phyloP scores from a whole-genome alignment of 768 basidiomycete species.

The Pseudohyphozyma bogoriensis region DNA sequence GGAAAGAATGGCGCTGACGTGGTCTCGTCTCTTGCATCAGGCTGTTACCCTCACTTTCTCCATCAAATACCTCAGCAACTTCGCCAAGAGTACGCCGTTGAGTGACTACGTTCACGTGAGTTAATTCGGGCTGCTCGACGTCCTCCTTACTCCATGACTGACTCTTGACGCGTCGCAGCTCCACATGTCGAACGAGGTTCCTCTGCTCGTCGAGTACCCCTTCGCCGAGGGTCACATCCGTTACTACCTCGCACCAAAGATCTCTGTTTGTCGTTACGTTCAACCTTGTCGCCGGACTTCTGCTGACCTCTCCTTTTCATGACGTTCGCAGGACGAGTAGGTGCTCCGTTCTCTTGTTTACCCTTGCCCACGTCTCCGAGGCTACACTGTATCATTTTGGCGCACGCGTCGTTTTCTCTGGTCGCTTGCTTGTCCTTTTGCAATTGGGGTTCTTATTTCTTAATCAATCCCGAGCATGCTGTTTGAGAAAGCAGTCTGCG shows the following conservation, averaged over 20 bases:
- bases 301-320: too few relatives aligned
- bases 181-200: constrained; percentile 86
- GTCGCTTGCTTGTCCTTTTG: too few relatives aligned
- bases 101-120: constrained; percentile 52
- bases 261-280: constrained; percentile 42
- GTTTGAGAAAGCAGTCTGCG: too few relatives aligned
- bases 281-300: too few relatives aligned
- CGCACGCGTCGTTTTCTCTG: too few relatives aligned
- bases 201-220: constrained; percentile 75
- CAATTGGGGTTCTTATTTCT: too few relatives aligned
- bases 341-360: too few relatives aligned
- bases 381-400: too few relatives aligned
- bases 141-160: neutral
- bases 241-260: constrained; percentile 95
- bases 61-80: constrained; percentile 93
- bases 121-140: too few relatives aligned
- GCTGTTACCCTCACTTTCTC: constrained; percentile 89
- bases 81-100: constrained; percentile 76
- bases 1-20: neutral
- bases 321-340: too few relatives aligned
- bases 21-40: constrained; percentile 36
- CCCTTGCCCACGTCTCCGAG: too few relatives aligned
- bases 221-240: constrained; percentile 80
- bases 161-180: constrained; percentile 37
- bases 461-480: too few relatives aligned